phyloP scores from a whole-genome alignment of 495 filamentous ascomycete genomes.

The Podospora tetraspora region DNA sequence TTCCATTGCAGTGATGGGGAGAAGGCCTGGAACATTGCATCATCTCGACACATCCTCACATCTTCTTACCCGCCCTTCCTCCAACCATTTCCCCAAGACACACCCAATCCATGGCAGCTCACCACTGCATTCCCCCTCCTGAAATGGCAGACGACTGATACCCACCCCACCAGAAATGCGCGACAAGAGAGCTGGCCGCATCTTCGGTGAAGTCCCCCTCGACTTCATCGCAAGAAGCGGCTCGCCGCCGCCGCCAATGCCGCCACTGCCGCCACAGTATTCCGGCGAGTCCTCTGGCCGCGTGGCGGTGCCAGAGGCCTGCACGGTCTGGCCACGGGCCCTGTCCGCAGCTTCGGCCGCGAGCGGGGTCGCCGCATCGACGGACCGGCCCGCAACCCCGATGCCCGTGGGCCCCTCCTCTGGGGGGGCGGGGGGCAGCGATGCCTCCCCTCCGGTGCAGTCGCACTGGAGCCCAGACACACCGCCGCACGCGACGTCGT shows the following conservation, averaged over 20 bases:
- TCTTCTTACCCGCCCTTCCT: background rate
- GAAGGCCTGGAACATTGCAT: background rate
- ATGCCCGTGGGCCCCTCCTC: background rate
- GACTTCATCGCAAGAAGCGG: background rate
- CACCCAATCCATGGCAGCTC: no score
- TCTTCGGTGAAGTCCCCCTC: background rate
- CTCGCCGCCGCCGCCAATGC: background rate
- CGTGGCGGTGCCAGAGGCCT: background rate
- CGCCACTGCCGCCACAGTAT: background rate
- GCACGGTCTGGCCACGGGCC: background rate
- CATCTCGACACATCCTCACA: background rate
- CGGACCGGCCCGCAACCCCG: background rate
- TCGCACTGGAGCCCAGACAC: slow-evolving; percentile 22
- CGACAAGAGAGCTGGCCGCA: background rate
- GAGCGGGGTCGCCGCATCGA: background rate
- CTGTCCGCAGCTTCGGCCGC: background rate
- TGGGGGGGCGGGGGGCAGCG: background rate
- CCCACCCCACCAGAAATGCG: background rate
- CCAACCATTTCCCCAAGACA: background rate
- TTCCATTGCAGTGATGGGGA: background rate
- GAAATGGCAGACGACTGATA: background rate
- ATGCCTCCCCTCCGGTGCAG: background rate
- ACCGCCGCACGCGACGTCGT: background rate
- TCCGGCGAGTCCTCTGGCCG: background rate
- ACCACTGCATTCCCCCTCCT: no score